Conservation (phyloP, 768 basidiomycete species). For the Calocera viscosa region DNA sequence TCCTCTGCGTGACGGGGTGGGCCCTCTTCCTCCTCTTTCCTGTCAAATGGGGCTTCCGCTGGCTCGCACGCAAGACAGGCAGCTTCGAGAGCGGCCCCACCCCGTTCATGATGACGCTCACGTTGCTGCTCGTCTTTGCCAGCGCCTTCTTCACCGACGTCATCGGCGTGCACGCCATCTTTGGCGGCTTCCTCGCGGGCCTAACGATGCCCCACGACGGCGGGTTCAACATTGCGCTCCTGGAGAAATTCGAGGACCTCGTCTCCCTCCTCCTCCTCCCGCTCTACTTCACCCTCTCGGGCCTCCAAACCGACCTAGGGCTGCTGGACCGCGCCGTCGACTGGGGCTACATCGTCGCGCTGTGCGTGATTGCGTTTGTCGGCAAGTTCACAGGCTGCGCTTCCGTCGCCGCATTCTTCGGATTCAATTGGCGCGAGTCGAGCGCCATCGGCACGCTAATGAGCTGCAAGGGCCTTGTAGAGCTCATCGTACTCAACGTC, state of each 20-base stretch:
- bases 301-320: constrained; percentile 68
- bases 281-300: constrained; percentile 84
- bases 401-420: constrained; percentile 41
- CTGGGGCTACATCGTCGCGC: constrained; percentile 71
- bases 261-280: constrained; percentile 64
- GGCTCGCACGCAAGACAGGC: constrained; percentile 55
- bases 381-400: constrained; percentile 70
- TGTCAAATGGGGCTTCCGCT: constrained; percentile 48
- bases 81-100: constrained; percentile 66
- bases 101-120: constrained; percentile 63
- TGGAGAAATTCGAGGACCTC: constrained; percentile 83
- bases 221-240: constrained; percentile 64
- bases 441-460: constrained; percentile 77
- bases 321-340: constrained; percentile 58
- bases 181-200: constrained; percentile 76
- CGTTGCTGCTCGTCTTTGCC: constrained; percentile 56
- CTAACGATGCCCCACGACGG: constrained; percentile 70
- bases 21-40: constrained; percentile 54
- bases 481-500: constrained; percentile 85
- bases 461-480: constrained; percentile 84
- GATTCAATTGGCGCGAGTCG: constrained; percentile 64
- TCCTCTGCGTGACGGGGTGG: constrained; percentile 57
- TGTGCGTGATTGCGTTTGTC: constrained; percentile 60
- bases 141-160: constrained; percentile 79
- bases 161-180: constrained; percentile 68